Base-by-base conservation (phyloP, 1,139 yeast genomes). In the Taphrina populina region DNA sequence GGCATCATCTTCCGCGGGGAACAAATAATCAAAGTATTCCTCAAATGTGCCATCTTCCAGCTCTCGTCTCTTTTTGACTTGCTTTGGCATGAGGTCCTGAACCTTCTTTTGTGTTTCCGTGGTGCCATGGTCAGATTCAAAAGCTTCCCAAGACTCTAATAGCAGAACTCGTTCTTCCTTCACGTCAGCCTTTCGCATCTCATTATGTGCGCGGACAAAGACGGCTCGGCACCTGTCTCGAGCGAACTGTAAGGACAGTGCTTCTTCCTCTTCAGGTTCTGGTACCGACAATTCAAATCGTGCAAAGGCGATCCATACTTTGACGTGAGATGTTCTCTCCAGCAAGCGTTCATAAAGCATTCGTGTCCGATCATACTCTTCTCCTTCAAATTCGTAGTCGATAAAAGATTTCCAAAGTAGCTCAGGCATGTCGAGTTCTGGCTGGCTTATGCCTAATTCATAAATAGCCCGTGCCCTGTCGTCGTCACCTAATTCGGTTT, bases 101-200 rank as follows among this genome's bases (percentile, higher is more conserved):
- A 83, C 76, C 5, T 58, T 63, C 1, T 66, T 65, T 15, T 69
- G 62, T 0, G 77, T 63, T 2, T 70, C 73, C 0, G 63, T 67
- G 19, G 72, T 69, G 0, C 96, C 96, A 65, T 87, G 80, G 1
- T 69, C 70, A 34, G 69, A 64, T 64, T 88, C 96, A 68, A 84
- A 88, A 56, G 76, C 75, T 47, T 73, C 72, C 76, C 84, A 80
- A 0, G 88, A 81, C 58, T 84, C 83, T 27, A 83, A 71, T 4
- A 88, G 67, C 0, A 74, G 67, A 1, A 77, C 71, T 45, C 94
- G 74, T 30, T 76, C 76, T 33, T 76, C 76, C 17, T 71, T 71
- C 26, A 70, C 66, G 15, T 66, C 65, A 2, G 63, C 58, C 2
- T 66, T 64, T 62, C 76, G 78, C 66, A 76, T 79, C 53, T 70